Evolutionary conservation across 305 asterid genomes (phyloP).

Genomic region (Solanum hybrid): DNA sequence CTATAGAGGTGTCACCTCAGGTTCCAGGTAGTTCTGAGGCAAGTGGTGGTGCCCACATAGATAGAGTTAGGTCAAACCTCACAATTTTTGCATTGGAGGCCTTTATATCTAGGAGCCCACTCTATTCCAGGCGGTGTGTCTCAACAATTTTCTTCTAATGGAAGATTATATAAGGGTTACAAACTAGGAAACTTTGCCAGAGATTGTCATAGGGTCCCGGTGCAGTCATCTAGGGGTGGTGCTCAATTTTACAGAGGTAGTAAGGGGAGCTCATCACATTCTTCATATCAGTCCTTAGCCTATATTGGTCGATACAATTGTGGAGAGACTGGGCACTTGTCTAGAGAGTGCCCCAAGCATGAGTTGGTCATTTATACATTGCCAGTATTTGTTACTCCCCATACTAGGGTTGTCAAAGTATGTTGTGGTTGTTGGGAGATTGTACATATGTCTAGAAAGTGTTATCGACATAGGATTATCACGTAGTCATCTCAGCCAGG

Average conservation of each 20-base stretch:
- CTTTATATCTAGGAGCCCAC: not conserved
- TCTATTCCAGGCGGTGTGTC: not conserved
- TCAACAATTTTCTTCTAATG: not conserved
- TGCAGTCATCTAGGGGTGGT: not conserved
- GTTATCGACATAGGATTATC: not conserved
- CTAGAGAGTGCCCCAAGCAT: not conserved
- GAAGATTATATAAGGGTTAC: not conserved
- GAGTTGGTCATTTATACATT: not conserved
- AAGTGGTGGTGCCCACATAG: not conserved
- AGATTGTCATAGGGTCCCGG: not conserved
- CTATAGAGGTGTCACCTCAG: not conserved
- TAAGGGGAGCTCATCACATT: not conserved
- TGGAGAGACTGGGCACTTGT: not conserved
- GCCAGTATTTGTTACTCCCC: not conserved
- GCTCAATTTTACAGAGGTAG: not conserved
- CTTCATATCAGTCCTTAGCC: not conserved
- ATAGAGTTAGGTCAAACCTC: not conserved
- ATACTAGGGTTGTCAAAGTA: not conserved
- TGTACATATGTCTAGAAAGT: not conserved
- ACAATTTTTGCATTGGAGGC: not conserved
- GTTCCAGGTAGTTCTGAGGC: not conserved
- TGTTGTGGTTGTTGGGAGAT: not conserved
- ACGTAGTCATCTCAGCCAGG: not conserved
- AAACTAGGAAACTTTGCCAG: not conserved
- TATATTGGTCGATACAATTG: not conserved